Conservation (phyloP, 2,329 filamentous ascomycete genomes). For the Fusarium buharicum region DNA sequence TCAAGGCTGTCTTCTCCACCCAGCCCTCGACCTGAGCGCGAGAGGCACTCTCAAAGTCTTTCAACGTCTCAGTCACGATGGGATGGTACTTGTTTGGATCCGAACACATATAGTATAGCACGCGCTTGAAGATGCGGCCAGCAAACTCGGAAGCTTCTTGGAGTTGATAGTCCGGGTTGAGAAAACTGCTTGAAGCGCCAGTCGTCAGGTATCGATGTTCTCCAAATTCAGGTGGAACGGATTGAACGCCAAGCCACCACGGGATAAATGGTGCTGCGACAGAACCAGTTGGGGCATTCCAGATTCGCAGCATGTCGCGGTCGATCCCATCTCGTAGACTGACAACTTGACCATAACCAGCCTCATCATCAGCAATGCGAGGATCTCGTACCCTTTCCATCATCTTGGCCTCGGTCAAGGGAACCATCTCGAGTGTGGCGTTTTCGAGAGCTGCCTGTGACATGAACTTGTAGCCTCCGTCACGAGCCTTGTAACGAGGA, state of each 20-base stretch:
- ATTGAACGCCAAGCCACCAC: slow-evolving; percentile 40
- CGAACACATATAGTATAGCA: slow-evolving; percentile 42
- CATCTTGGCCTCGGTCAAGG: slow-evolving; percentile 37
- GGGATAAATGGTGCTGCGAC: slow-evolving; percentile 38
- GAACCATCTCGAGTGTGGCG: slow-evolving; percentile 34
- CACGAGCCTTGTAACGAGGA: slow-evolving; percentile 36
- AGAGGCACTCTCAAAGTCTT: slow-evolving; percentile 31
- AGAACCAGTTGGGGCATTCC: slow-evolving; percentile 36
- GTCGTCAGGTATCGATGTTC: slow-evolving; percentile 40
- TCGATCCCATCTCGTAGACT: slow-evolving; percentile 30
- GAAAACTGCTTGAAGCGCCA: slow-evolving; percentile 39
- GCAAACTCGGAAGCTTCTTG: slow-evolving; percentile 41
- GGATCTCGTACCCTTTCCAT: slow-evolving; percentile 39
- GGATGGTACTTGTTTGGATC: slow-evolving; percentile 36
- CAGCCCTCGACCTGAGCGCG: slow-evolving; percentile 26
- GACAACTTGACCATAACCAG: slow-evolving; percentile 39
- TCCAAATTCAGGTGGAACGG: slow-evolving; percentile 34
- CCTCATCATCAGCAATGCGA: slow-evolving; percentile 40
- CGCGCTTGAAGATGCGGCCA: slow-evolving; percentile 36
- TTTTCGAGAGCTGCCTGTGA: slow-evolving; percentile 38
- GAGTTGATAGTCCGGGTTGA: slow-evolving; percentile 40
- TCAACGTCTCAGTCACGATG: slow-evolving; percentile 23
- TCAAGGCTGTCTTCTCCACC: slow-evolving; percentile 37
- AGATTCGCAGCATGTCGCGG: slow-evolving; percentile 34
- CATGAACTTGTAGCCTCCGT: slow-evolving; percentile 44